Conservation (phyloP, 352 stramenopile genomes). For the Phytophthora sp. region DNA sequence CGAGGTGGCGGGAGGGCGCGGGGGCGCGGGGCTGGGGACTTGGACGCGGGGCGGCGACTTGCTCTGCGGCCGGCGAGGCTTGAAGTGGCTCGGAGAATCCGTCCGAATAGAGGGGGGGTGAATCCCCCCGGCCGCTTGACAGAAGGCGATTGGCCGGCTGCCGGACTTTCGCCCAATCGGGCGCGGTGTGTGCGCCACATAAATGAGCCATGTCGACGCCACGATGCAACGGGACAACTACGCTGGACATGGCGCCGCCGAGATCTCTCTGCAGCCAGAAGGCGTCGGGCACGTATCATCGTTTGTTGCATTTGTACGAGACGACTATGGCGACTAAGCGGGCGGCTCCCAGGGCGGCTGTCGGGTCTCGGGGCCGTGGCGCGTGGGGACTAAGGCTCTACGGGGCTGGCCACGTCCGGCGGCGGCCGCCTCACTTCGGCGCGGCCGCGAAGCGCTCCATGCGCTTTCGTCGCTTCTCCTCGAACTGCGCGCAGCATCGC, state of each 20-base stretch:
- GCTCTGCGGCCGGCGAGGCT: conserved; percentile 20
- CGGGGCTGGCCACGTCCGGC: conserved; percentile 6
- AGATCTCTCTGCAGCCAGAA: conserved; percentile 10
- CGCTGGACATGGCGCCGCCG: not conserved
- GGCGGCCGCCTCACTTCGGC: conserved; percentile 26
- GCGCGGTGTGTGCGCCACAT: not conserved
- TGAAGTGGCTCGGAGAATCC: not conserved
- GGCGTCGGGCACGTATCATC: conserved; percentile 9
- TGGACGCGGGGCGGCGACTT: not conserved
- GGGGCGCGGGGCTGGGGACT: not conserved
- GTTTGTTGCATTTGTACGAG: conserved; percentile 40
- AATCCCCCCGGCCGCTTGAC: conserved; percentile 10
- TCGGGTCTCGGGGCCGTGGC: conserved; percentile 4
- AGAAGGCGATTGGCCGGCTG: conserved; percentile 23
- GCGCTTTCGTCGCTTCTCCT: conserved; percentile 82
- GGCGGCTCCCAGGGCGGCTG: conserved; percentile 8
- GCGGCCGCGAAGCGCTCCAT: conserved; percentile 62
- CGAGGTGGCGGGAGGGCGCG: not conserved
- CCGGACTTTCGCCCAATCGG: conserved; percentile 6
- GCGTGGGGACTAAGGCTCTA: conserved; percentile 20
- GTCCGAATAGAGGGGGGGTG: no score
- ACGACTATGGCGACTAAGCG: conserved; percentile 12
- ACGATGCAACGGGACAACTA: conserved; percentile 7
- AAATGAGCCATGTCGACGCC: not conserved
- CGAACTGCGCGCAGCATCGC: conserved; percentile 42